Evolutionary conservation across 495 filamentous ascomycete species (phyloP).

Genomic region (Beverwykella pulmonaria): DNA sequence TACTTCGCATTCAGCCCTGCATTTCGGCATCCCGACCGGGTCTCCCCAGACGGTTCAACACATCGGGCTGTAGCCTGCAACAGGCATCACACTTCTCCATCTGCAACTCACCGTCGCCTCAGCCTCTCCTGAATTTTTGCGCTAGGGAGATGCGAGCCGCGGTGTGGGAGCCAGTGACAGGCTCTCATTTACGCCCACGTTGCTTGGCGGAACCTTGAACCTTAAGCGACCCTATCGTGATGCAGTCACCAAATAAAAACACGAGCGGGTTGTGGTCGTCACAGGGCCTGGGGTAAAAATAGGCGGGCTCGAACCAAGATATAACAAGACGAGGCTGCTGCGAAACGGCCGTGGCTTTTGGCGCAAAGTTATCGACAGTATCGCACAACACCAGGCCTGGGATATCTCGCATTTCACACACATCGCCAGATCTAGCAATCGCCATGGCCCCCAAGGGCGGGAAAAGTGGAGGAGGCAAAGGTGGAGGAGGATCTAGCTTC

Average conservation of each 20-base stretch:
- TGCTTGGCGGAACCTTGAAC: conserved; percentile 25
- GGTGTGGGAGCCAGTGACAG: conserved; percentile 1
- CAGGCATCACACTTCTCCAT: not conserved
- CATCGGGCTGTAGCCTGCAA: not conserved
- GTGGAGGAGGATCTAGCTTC: not conserved
- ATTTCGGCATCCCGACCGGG: not conserved
- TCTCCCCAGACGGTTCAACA: not conserved
- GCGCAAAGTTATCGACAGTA: not conserved
- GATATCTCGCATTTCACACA: not conserved
- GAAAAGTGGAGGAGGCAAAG: conserved; percentile 7
- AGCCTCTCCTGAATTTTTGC: conserved; percentile 9
- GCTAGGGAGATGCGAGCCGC: not conserved
- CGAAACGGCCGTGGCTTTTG: conserved; percentile 11
- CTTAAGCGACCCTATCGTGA: conserved; percentile 2
- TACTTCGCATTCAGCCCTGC: conserved; percentile 18
- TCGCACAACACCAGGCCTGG: not conserved
- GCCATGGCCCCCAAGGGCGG: conserved; percentile 31
- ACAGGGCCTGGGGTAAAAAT: conserved; percentile 21
- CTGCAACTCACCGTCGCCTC: not conserved
- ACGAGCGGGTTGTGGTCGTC: not conserved
- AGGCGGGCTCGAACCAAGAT: conserved; percentile 8
- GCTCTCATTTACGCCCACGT: not conserved
- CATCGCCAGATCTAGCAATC: not conserved
- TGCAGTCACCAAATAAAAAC: conserved; percentile 9
- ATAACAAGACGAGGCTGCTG: conserved; percentile 25